Evolutionary conservation across 768 basidiomycete genomes (phyloP).

Genomic region (Lentinula sp.): DNA sequence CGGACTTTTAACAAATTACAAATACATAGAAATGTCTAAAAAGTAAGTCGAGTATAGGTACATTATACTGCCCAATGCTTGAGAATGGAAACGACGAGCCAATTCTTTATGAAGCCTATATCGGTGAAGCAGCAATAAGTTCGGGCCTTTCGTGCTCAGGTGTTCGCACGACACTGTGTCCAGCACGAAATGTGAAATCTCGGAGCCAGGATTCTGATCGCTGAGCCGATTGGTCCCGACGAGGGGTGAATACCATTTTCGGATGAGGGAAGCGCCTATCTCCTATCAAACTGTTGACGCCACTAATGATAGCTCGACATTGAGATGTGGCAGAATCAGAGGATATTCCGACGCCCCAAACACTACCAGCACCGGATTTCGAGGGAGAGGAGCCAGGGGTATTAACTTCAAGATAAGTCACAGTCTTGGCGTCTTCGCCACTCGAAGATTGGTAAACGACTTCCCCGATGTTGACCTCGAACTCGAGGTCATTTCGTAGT

Average conservation of each 20-base stretch:
- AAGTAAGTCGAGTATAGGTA: not conserved
- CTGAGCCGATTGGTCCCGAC: not conserved
- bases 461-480: slow-evolving; percentile 64
- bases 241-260: slow-evolving; percentile 16
- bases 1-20: not conserved
- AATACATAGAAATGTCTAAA: not conserved
- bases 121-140: not conserved
- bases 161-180: not conserved
- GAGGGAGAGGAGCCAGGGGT: slow-evolving; percentile 39
- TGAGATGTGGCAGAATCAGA: slow-evolving; percentile 67
- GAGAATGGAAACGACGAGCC: not conserved
- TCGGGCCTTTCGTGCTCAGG: slow-evolving; percentile 2
- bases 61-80: not conserved
- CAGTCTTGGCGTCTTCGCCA: slow-evolving; percentile 60
- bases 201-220: slow-evolving; percentile 4
- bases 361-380: slow-evolving; percentile 39
- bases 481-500: slow-evolving; percentile 55
- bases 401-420: slow-evolving; percentile 73
- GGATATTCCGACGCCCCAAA: slow-evolving; percentile 77
- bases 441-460: slow-evolving; percentile 50
- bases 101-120: not conserved
- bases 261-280: slow-evolving; percentile 39
- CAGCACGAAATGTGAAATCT: slow-evolving; percentile 5
- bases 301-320: slow-evolving; percentile 69
- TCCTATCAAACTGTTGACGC: slow-evolving; percentile 56